Evolutionary conservation across 352 stramenopile species (phyloP), one percentile per base, ranked within the genome.

Genomic region (Phytophthora sp.): DNA sequence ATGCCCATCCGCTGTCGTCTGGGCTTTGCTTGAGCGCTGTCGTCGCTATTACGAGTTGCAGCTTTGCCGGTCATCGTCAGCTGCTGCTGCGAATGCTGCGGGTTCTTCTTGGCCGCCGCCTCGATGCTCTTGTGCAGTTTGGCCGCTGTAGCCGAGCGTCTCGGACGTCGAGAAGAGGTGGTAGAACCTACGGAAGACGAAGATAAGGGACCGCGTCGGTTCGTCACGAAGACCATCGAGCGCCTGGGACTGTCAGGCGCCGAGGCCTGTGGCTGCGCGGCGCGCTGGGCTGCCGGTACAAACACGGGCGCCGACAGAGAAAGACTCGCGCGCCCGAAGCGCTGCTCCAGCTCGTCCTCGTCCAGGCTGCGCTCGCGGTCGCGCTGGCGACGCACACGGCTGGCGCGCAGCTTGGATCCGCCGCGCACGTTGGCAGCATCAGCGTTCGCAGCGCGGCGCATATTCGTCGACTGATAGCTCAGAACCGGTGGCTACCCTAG

Each of bases 291-390:
- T 4, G 66, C 71, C 1, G 77, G 77, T 21, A 84, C 83, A 47
- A 92, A 92, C 26, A 69, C 77, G 0, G 81, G 79, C 33, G 84
- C 84, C 9, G 81, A 81, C 20, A 89, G 66, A 30, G 80, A 80
- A 20, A 77, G 52, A 26, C 29, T 69, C 8, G 35, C 51, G 23
- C 56, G 50, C 39, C 81, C 80, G 42, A 92, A 89, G 51, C 79
- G 82, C 63, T 87, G 67, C 61, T 89, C 76, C 26, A 92, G 69
- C 39, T 92, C 81, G 21, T 87, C 79, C 20, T 79, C 78, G 50
- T 86, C 77, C 45, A 83, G 62, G 44, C 72, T 89, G 30, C 71
- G 80, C 56, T 89, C 74, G 24, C 66, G 70, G 46, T 75, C 57
- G 12, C 79, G 83, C 60, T 83, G 75, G 15, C 83, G 80, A 45